Percentiles rank a stretch among this genome's conserved stretches.
phyloP scores from a whole-genome alignment of 345 rosid species.

The Rubroshorea leprosula region DNA sequence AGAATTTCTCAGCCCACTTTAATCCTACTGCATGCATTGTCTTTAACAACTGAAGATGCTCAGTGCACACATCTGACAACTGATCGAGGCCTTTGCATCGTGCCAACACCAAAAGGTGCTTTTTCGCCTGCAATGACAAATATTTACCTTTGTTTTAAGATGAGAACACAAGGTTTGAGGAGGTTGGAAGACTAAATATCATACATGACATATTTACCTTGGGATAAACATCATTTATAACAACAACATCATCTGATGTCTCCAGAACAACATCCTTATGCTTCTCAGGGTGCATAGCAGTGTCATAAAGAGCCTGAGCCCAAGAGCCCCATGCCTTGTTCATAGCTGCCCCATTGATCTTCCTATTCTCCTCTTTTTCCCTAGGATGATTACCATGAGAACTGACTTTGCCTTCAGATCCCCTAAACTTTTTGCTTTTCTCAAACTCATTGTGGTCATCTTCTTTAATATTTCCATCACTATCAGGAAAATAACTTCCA shows the following conservation, averaged over 20 bases:
- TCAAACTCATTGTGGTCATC: slow-evolving; percentile 26
- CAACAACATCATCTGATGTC: slow-evolving; percentile 50
- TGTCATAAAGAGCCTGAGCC: slow-evolving; percentile 69
- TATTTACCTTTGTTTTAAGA: background rate
- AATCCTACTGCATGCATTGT: slow-evolving; percentile 68
- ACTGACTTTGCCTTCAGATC: background rate
- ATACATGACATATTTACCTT: slow-evolving; percentile 39
- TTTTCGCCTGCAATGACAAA: slow-evolving; percentile 51
- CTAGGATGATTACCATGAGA: slow-evolving; percentile 51
- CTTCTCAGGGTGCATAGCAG: slow-evolving; percentile 72
- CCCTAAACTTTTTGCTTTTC: slow-evolving; percentile 40
- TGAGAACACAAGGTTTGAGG: slow-evolving; percentile 2
- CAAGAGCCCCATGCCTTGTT: slow-evolving; percentile 62
- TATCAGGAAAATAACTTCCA: slow-evolving; percentile 14
- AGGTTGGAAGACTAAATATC: background rate
- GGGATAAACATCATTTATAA: slow-evolving; percentile 72
- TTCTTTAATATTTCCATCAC: slow-evolving; percentile 41
- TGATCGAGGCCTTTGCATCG: slow-evolving; percentile 52
- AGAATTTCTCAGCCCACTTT: slow-evolving; percentile 66
- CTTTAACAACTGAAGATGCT: slow-evolving; percentile 51
- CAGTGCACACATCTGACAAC: slow-evolving; percentile 57
- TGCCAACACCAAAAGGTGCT: slow-evolving; percentile 67
- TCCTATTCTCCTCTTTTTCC: slow-evolving; percentile 24
- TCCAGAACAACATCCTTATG: slow-evolving; percentile 57
- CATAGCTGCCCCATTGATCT: slow-evolving; percentile 13